Evolutionary conservation across 139 green algal genomes (phyloP), one percentile per base, ranked within the genome.

Genomic region (Nannochloris sp.): DNA sequence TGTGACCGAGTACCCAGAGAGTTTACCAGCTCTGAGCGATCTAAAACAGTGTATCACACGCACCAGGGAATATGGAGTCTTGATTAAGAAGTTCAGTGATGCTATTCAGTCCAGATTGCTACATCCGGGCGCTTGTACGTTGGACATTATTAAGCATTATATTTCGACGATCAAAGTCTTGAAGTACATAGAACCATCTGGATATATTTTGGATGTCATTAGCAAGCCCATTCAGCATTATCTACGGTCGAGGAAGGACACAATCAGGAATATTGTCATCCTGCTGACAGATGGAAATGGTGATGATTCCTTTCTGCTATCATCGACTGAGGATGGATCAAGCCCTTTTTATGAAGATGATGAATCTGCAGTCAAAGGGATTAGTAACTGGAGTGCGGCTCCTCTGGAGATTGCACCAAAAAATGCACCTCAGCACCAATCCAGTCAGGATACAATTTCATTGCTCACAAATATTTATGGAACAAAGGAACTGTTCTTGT

Each of bases 61-160:
- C 59, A 91, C 86, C 30, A 44, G 30, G n/a, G 88, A 70, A 61
- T 77, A 84, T 57, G 37, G 60, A 29, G 49, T 68, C 25, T 65
- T 85, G 33, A 63, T 80, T 37, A 25, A 40, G 1, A 10, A 29
- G 6, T 79, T 82, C 43, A 28, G 73, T 0, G 23, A 44, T 20
- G 66, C 78, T 43, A 67, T 71, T 25, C 20, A 66, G n/a, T 29
- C 59, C 33, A 50, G 75, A 51, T 59, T 98, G 60, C 78, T 97
- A 60, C 90, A 94, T 59, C 51, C 79, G 33, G 92, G 92, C 37
- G 92, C 91, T 14, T 75, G 84, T 20, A 96, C 92, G 5, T 46
- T 58, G 23, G 89, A 93, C 67, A 96, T 98, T 62, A 84, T 97
- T 13, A 53, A 84, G 59, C 85, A 90, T 61, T 98, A 97, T 65